phyloP scores from a whole-genome alignment of 352 stramenopile species.

The Globisporangium yorkense region DNA sequence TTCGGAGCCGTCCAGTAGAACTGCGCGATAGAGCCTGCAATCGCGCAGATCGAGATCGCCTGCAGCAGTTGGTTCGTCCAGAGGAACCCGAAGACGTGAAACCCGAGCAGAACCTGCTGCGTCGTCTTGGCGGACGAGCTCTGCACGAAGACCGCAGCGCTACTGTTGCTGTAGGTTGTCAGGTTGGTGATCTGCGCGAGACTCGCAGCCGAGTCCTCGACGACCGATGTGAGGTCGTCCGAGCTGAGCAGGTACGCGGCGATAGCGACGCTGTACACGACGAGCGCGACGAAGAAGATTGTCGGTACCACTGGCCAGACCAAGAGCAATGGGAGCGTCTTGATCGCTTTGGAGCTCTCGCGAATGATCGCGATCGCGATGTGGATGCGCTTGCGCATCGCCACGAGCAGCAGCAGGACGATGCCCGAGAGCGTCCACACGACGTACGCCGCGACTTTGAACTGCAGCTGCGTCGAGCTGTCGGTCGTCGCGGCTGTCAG shows the following conservation, averaged over 20 bases:
- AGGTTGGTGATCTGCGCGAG: constrained; percentile 22
- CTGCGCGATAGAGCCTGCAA: constrained; percentile 87
- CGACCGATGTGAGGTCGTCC: constrained; percentile 28
- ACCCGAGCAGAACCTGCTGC: constrained; percentile 55
- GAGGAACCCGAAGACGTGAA: constrained; percentile 94
- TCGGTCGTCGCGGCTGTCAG: constrained; percentile 21
- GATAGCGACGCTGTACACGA: constrained; percentile 51
- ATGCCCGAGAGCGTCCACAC: constrained; percentile 43
- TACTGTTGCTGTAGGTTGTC: constrained; percentile 28
- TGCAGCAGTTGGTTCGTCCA: constrained; percentile 96
- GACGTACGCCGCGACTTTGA: constrained; percentile 62
- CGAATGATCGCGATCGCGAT: constrained; percentile 68
- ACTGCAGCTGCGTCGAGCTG: constrained; percentile 37
- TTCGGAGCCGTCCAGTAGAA: constrained; percentile 89
- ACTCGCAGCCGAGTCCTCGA: constrained; percentile 18
- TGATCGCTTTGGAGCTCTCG: constrained; percentile 60
- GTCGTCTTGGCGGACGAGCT: constrained; percentile 31
- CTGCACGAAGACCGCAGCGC: background rate
- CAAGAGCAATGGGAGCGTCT: constrained; percentile 50
- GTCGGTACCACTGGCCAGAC: constrained; percentile 58
- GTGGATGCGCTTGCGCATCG: constrained; percentile 61
- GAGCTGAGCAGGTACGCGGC: constrained; percentile 60
- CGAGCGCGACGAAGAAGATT: constrained; percentile 39
- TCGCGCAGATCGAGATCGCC: constrained; percentile 91
- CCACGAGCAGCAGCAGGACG: constrained; percentile 52